phyloP scores from a whole-genome alignment of 2,329 filamentous ascomycete genomes.

The Xylariaceae sp. region DNA sequence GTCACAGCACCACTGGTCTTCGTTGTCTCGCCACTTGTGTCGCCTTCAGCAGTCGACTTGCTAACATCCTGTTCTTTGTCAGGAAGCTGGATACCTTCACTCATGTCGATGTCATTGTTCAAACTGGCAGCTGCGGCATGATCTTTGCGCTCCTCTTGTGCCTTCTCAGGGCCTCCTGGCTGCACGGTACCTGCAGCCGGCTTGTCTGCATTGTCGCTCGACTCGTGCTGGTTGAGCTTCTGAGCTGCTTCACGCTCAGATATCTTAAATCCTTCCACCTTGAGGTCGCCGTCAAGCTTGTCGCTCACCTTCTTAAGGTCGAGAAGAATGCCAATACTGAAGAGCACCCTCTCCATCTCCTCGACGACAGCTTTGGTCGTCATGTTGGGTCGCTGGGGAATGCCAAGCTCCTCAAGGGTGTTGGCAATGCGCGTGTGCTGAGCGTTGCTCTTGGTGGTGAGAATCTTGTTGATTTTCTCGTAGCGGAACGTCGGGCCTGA shows the following conservation, averaged over 20 bases:
- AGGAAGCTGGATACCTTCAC: too few species aligned
- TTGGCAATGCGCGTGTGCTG: conserved; percentile 74
- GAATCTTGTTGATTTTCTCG: conserved; percentile 75
- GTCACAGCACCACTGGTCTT: too few species aligned
- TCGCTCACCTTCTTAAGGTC: conserved; percentile 73
- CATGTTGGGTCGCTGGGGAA: conserved; percentile 68
- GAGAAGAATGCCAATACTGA: conserved; percentile 65
- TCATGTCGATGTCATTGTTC: too few species aligned
- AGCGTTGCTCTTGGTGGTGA: conserved; percentile 71
- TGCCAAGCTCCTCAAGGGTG: conserved; percentile 68
- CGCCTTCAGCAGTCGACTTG: too few species aligned
- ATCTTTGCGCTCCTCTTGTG: too few species aligned
- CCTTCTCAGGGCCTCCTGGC: too few species aligned
- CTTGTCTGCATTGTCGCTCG: background rate
- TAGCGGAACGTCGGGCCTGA: conserved; percentile 89
- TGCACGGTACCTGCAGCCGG: too few species aligned
- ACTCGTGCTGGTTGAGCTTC: conserved; percentile 4
- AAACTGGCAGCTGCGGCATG: too few species aligned
- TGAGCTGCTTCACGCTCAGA: conserved; percentile 46
- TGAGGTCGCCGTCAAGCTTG: conserved; percentile 72
- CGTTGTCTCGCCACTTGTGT: too few species aligned
- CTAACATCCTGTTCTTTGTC: too few species aligned
- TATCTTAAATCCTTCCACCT: conserved; percentile 56
- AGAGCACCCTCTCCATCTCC: conserved; percentile 68
- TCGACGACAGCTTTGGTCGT: conserved; percentile 70